Conservation (phyloP, 176 grass and related monocot genomes). For the Oryza glaberrima region DNA sequence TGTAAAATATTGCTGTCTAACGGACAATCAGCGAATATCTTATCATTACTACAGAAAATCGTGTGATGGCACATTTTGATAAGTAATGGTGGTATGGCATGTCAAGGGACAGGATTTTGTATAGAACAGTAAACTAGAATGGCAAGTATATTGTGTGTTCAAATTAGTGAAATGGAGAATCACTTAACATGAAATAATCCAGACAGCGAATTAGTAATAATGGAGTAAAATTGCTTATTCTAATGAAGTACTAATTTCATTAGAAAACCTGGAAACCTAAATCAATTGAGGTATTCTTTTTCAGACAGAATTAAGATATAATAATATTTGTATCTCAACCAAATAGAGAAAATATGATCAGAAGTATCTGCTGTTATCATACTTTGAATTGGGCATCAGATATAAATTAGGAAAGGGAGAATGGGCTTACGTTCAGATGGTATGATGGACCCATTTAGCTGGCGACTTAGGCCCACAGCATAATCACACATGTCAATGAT, state of each 20-base stretch:
- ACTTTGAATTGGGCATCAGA: background rate
- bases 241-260: background rate
- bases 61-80: background rate
- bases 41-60: conserved; percentile 9
- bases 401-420: conserved; percentile 12
- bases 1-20: conserved; percentile 3
- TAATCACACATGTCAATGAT: conserved; percentile 99
- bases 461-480: conserved; percentile 98
- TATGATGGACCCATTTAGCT: conserved; percentile 95
- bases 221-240: conserved; percentile 4
- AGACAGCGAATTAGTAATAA: background rate
- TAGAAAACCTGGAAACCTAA: background rate
- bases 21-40: background rate
- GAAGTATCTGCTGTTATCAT: background rate
- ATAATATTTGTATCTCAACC: background rate
- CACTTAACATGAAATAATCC: background rate
- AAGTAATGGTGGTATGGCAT: conserved; percentile 18
- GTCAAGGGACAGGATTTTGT: conserved; percentile 23
- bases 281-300: conserved; percentile 12
- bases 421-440: conserved; percentile 88
- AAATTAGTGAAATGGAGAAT: conserved; percentile 16
- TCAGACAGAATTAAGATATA: background rate
- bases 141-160: background rate
- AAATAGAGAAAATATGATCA: conserved; percentile 12
- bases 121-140: conserved; percentile 9